These are phyloP conservation scores for Nakazawaea anatomiae DNA, from an alignment of 805 yeast genomes.

Conservation along the genomic window DNA sequence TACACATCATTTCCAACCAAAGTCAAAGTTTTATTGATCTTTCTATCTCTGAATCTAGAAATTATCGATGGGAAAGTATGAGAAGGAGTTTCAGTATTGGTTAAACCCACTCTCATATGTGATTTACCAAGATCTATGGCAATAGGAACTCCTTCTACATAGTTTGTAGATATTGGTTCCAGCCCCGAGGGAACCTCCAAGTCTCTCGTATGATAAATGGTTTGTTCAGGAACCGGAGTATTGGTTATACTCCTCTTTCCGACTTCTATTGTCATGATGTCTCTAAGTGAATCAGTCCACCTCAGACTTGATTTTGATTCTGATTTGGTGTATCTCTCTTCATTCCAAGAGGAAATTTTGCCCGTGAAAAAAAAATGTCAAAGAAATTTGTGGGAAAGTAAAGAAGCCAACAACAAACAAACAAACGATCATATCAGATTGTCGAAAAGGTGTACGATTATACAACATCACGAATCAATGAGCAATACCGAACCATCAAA, in stretches of 20 bases:
- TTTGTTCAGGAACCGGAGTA: slow-evolving; percentile 29
- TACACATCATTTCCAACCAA: slow-evolving; percentile 79
- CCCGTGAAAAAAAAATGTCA: background rate
- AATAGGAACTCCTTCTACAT: slow-evolving; percentile 60
- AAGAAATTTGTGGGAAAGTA: background rate
- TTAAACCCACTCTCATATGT: slow-evolving; percentile 52
- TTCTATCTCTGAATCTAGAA: slow-evolving; percentile 76
- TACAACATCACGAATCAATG: background rate
- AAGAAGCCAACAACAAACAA: background rate
- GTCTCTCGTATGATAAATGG: slow-evolving; percentile 36
- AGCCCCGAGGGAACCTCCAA: slow-evolving; percentile 27
- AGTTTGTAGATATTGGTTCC: slow-evolving; percentile 44
- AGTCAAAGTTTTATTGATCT: slow-evolving; percentile 52
- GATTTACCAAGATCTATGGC: slow-evolving; percentile 84
- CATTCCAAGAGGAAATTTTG: background rate
- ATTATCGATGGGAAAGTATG: slow-evolving; percentile 62
- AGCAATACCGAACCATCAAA: slow-evolving; percentile 1
- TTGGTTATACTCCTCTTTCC: background rate
- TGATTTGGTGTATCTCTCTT: background rate
- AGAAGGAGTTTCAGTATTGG: slow-evolving; percentile 41
- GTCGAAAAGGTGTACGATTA: background rate
- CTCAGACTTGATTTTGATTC: background rate
- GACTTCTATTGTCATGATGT: background rate
- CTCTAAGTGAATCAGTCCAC: background rate
- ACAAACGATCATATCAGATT: background rate